These are phyloP conservation scores for Wickerhamomyces bovis DNA, from an alignment of 805 yeast species.

Conservation along the genomic window DNA sequence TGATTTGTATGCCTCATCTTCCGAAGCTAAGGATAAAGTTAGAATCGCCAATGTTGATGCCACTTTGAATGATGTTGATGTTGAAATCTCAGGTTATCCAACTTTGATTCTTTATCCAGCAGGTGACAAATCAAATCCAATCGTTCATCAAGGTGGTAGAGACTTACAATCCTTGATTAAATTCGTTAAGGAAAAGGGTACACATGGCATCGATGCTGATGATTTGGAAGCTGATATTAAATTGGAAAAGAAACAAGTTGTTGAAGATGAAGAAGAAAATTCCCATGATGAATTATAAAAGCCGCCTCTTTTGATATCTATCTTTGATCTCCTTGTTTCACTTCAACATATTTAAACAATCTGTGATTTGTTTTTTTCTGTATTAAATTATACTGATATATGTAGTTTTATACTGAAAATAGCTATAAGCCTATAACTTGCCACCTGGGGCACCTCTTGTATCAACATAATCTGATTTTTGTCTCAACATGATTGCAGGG, in stretches of 20 bases:
- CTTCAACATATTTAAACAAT: background rate
- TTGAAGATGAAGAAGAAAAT: background rate
- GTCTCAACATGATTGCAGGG: constrained; percentile 90
- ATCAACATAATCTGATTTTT: constrained; percentile 51
- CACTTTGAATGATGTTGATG: constrained; percentile 81
- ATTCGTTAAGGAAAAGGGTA: constrained; percentile 68
- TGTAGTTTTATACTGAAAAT: too few relatives aligned
- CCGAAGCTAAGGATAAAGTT: constrained; percentile 46
- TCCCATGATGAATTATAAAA: constrained; percentile 12
- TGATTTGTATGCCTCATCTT: constrained; percentile 49
- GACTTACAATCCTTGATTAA: constrained; percentile 61
- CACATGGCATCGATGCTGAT: constrained; percentile 52
- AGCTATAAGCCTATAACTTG: too few relatives aligned
- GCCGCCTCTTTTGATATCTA: background rate
- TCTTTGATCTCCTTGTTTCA: background rate
- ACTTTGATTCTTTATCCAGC: constrained; percentile 90
- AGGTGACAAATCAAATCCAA: constrained; percentile 59
- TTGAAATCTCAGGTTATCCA: constrained; percentile 85
- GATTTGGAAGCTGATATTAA: constrained; percentile 25
- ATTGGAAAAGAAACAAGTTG: constrained; percentile 5
- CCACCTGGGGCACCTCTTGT: constrained; percentile 37
- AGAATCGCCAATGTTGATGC: constrained; percentile 85
- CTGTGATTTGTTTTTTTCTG: background rate
- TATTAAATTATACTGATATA: background rate
- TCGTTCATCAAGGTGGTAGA: constrained; percentile 66